Evolutionary conservation across 139 green algal species (phyloP).

Genomic region (Deuterostichococcus epilithicus): DNA sequence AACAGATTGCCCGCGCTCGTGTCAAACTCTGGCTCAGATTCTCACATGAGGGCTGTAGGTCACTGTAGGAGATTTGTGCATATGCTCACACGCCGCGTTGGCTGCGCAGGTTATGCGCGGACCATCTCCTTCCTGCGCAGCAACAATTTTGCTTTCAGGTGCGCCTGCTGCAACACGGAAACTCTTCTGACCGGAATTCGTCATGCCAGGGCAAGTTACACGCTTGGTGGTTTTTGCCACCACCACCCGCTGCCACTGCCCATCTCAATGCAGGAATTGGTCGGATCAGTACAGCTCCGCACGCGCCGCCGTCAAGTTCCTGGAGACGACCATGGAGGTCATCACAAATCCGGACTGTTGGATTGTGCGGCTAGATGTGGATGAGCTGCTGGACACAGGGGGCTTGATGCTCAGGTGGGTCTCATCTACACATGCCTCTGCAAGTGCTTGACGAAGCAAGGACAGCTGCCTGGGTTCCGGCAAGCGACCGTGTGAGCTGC

Average conservation of each 20-base stretch:
- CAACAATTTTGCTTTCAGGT: slow-evolving; percentile 17
- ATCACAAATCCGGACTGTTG: slow-evolving; percentile 36
- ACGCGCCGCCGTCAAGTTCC: slow-evolving; percentile 13
- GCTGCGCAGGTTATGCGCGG: slow-evolving; percentile 12
- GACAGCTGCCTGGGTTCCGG: no score
- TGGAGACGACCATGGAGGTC: slow-evolving; percentile 31
- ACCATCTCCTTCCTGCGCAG: slow-evolving; percentile 19
- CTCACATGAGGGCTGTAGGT: no score
- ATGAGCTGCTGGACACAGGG: slow-evolving; percentile 42
- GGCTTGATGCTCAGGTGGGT: slow-evolving; percentile 25
- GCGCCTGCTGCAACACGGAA: not conserved
- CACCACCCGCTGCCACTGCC: not conserved
- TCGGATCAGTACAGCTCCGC: slow-evolving; percentile 31
- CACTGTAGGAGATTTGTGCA: no score
- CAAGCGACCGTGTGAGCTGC: no score
- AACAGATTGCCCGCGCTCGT: no score
- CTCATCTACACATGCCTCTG: no score
- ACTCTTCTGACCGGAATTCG: not conserved
- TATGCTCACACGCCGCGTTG: not conserved
- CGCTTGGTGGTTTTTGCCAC: no score
- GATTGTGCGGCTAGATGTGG: slow-evolving; percentile 40
- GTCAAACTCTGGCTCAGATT: no score
- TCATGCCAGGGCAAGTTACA: no score
- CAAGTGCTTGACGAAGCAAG: no score
- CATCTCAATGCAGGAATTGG: slow-evolving; percentile 28